Evolutionary conservation across 2,329 filamentous ascomycete species (phyloP), one percentile per base, ranked within the genome.

Genomic region (Ascomycota sp.): DNA sequence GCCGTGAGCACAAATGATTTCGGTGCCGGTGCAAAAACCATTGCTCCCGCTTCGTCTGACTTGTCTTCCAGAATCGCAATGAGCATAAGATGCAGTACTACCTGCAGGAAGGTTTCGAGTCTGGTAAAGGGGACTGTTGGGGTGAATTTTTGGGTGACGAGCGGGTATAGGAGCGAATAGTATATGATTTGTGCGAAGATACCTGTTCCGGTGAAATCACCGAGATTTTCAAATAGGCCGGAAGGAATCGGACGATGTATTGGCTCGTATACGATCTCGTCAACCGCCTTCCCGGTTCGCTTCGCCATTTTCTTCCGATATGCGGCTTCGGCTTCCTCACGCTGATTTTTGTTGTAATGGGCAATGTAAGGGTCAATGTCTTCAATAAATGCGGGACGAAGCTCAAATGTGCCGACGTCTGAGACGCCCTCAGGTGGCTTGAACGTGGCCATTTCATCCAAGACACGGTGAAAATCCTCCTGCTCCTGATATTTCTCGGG

Each of bases 341-440:
- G 72, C 52, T 95, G 86, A 46, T 98, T 98, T 49, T 92, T 92
- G 47, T 75, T 91, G 53, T 92, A 98, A 48, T 95, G 83, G 6
- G 84, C 79, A 47, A 84, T 89, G 51, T 93, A 98, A 1, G 91
- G 89, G 50, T 98, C 91, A 33, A 98, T 72, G 32, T 91, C 68
- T 43, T 86, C 78, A 29, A 93, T 67, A 44, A 76, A 89, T 39
- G 92, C 71, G 5, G 78, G 72, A 48, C 84, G 89, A 34, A 98
- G 61, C 52, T 93, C 83, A 46, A 98, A 98, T 0, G 81, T 92
- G 37, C 91, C 89, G 11, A 84, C 79, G 49, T 98, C 89, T 5
- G 79, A 81, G 26, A 95, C 57, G 6, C 86, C 89, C 53, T 98
- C 89, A 0, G 89, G 89, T 8, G 82, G 63, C 41, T 83, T 82